Conservation (phyloP, 371 early-diverging fungal species). For the Encephalitozoon cuniculi region DNA sequence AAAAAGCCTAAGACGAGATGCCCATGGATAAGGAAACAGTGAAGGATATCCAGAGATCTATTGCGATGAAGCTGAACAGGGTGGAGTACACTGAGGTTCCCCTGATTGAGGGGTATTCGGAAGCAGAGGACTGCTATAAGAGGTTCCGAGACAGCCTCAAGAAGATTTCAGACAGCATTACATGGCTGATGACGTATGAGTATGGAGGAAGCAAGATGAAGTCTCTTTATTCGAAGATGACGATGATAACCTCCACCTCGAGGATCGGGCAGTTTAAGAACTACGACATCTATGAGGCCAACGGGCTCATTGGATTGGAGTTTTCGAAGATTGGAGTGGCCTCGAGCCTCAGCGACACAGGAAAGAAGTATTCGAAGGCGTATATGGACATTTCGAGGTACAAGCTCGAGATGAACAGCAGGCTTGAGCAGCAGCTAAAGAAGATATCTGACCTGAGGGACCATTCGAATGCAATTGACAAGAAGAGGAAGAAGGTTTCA, state of each 20-base stretch:
- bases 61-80: constrained; percentile 44
- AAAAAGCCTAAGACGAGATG: background rate
- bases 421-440: constrained; percentile 20
- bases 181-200: constrained; percentile 46
- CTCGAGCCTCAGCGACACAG: constrained; percentile 9
- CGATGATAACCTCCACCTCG: constrained; percentile 23
- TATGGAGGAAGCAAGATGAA: constrained; percentile 44
- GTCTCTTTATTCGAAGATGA: constrained; percentile 41
- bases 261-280: constrained; percentile 37
- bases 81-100: constrained; percentile 55
- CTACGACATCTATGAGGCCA: constrained; percentile 47
- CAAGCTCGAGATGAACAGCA: constrained; percentile 50
- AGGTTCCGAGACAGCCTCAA: constrained; percentile 34
- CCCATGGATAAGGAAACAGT: constrained; percentile 23
- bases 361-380: constrained; percentile 25
- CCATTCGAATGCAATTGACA: constrained; percentile 41
- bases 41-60: constrained; percentile 30
- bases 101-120: constrained; percentile 40
- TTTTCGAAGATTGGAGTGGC: constrained; percentile 8
- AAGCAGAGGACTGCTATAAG: constrained; percentile 51
- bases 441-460: constrained; percentile 40
- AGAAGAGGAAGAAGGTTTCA: constrained; percentile 41
- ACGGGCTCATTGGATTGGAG: constrained; percentile 4
- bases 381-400: constrained; percentile 40
- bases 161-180: constrained; percentile 25